These are phyloP conservation scores for Cryphonectria japonica DNA, from an alignment of 2,329 filamentous ascomycete genomes.

Conservation along the genomic window DNA sequence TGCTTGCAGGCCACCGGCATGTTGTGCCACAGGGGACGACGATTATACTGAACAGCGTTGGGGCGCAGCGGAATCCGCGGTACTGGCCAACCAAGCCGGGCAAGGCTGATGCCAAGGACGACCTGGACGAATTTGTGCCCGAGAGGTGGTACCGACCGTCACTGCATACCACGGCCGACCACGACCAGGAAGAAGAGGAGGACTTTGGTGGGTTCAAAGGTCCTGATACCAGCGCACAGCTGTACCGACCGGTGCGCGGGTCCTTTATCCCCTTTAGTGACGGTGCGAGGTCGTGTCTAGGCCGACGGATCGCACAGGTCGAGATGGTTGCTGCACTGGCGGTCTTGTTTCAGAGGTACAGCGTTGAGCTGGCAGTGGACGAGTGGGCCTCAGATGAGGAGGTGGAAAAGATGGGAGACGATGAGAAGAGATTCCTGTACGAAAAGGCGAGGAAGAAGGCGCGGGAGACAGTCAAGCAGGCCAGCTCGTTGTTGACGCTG, in stretches of 20 bases:
- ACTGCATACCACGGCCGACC: slow-evolving; percentile 19
- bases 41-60: slow-evolving; percentile 60
- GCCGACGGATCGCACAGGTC: slow-evolving; percentile 62
- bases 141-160: slow-evolving; percentile 68
- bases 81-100: slow-evolving; percentile 68
- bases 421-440: slow-evolving; percentile 59
- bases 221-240: slow-evolving; percentile 62
- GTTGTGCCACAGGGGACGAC: slow-evolving; percentile 60
- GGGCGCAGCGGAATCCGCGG: slow-evolving; percentile 68
- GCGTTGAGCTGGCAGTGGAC: slow-evolving; percentile 71
- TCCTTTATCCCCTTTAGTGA: slow-evolving; percentile 63
- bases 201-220: slow-evolving; percentile 63
- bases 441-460: slow-evolving; percentile 61
- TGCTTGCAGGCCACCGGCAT: slow-evolving; percentile 60
- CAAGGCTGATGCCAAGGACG: slow-evolving; percentile 47
- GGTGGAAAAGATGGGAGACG: slow-evolving; percentile 52
- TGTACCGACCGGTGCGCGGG: slow-evolving; percentile 64
- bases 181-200: slow-evolving; percentile 40
- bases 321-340: slow-evolving; percentile 61
- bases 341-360: slow-evolving; percentile 61
- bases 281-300: slow-evolving; percentile 60
- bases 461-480: slow-evolving; percentile 54
- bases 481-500: slow-evolving; percentile 70
- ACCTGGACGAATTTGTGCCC: slow-evolving; percentile 71
- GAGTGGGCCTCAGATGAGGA: slow-evolving; percentile 59